Evolutionary conservation across 257 asterid species (phyloP), one percentile per base, ranked within the genome.

Genomic region (Gentiana dahurica): DNA sequence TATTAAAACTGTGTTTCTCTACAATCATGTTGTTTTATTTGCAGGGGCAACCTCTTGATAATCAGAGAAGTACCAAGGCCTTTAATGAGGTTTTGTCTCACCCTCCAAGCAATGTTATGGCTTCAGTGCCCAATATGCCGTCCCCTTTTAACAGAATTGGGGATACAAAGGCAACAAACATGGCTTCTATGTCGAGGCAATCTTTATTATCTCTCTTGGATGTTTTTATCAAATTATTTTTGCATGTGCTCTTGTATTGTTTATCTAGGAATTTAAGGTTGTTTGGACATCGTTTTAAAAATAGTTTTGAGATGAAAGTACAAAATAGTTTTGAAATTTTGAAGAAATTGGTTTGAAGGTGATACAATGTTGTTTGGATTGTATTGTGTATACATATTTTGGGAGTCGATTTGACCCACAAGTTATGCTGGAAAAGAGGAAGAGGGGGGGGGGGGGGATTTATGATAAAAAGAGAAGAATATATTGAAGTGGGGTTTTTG

Each of bases 31-130:
- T 53, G 38, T 34, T 59, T 64, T 68, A 65, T 51, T 63, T 73
- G 52, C 80, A 86, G 94, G 80, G 73, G 61, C 87, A 75, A 62
- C 60, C 78, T 54, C 50, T 73, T 60, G 83, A 75, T 67, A 70
- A 66, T 67, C 84, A 60, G 60, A 69, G 74, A 71, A 81, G 73
- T 51, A 62, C 57, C 49, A 77, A 71, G 60, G 81, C 65, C 58
- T 51, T 58, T 54, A 71, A 64, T 33, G 75, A 73, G 60, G 10
- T 41, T 41, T 5, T 41, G 9, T 84, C 71, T 51, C 68, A 70
- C 59, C 63, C 83, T 15, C 73, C 55, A 56, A 78, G 71, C 61
- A 65, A 55, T 66, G 59, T 71, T 57, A 54, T 78, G 69, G 53
- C 51, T 43, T 54, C 67, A 57, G 66, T 59, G 24, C 77, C 81